Evolutionary conservation across 345 rosid genomes (phyloP).

Genomic region (Sisymbrium altissimum): DNA sequence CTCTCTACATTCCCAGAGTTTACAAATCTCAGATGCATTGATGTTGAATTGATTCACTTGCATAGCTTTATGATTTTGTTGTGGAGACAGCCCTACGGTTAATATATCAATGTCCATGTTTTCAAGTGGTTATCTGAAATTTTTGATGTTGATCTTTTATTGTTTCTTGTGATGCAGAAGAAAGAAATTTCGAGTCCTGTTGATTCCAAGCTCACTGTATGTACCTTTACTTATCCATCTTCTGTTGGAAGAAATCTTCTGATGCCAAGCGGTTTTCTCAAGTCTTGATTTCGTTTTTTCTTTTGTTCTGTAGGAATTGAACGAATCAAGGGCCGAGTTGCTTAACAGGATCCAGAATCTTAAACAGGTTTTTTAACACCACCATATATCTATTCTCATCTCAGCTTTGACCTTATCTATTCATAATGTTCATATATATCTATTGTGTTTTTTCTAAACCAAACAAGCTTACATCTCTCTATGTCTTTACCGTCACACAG

Average conservation of each 20-base stretch:
- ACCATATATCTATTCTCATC: background rate
- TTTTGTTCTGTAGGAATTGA: conserved; percentile 73
- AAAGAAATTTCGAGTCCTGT: conserved; percentile 61
- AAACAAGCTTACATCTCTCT: background rate
- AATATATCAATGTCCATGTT: too few species aligned
- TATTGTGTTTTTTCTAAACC: background rate
- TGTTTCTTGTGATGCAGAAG: conserved; percentile 48
- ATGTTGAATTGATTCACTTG: too few species aligned
- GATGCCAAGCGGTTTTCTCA: background rate
- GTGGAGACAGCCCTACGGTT: too few species aligned
- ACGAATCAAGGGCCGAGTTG: conserved; percentile 81
- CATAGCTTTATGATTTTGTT: too few species aligned
- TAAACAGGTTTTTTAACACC: conserved; percentile 51
- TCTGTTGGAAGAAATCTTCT: background rate
- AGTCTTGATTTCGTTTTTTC: too few species aligned
- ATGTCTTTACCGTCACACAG: conserved; percentile 35
- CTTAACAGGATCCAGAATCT: conserved; percentile 79
- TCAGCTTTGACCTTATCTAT: background rate
- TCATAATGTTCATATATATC: background rate
- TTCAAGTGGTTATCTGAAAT: background rate
- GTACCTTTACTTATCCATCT: background rate
- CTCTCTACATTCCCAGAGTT: too few species aligned
- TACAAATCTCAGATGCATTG: too few species aligned
- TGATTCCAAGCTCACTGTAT: conserved; percentile 66
- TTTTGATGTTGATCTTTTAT: background rate